Conservation (phyloP, 371 early-diverging fungal genomes). For the Syncephalis plumigaleata region DNA sequence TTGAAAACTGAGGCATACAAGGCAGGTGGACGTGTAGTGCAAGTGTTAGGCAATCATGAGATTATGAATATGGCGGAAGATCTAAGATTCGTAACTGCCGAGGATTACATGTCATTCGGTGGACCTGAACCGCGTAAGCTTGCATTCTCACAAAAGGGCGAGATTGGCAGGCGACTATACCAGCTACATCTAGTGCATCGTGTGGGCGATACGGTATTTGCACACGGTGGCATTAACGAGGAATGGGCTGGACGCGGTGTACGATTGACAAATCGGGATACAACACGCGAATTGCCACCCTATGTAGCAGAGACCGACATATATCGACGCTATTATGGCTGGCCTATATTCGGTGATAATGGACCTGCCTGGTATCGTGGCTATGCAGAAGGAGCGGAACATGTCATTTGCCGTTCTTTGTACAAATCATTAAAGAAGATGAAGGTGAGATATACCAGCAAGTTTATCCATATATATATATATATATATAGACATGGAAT, state of each 20-base stretch:
- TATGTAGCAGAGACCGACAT: neutral
- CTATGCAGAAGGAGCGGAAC: constrained; percentile 36
- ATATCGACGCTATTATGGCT: neutral
- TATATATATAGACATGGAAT: too few relatives aligned
- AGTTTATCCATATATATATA: neutral
- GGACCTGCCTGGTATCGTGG: constrained; percentile 47
- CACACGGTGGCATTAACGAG: constrained; percentile 52
- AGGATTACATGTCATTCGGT: constrained; percentile 47
- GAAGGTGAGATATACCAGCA: constrained; percentile 10
- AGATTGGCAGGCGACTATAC: constrained; percentile 38
- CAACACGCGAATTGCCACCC: too few relatives aligned
- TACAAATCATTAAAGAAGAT: constrained; percentile 25
- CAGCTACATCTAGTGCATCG: constrained; percentile 32
- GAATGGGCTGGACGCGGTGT: constrained; percentile 24
- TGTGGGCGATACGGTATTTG: constrained; percentile 43
- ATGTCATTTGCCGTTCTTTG: constrained; percentile 22
- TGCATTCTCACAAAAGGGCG: constrained; percentile 40
- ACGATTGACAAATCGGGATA: constrained; percentile 26
- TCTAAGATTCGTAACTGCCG: constrained; percentile 47
- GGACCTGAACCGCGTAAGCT: constrained; percentile 21
- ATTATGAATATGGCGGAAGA: constrained; percentile 56
- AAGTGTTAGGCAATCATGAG: constrained; percentile 48
- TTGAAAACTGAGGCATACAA: constrained; percentile 31
- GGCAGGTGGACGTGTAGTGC: constrained; percentile 17
- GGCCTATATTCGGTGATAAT: constrained; percentile 16